A percentile compares a stretch with the other conserved stretches of the same genome.
Conservation (phyloP, 2,329 filamentous ascomycete genomes). For the Penicillium sp. region DNA sequence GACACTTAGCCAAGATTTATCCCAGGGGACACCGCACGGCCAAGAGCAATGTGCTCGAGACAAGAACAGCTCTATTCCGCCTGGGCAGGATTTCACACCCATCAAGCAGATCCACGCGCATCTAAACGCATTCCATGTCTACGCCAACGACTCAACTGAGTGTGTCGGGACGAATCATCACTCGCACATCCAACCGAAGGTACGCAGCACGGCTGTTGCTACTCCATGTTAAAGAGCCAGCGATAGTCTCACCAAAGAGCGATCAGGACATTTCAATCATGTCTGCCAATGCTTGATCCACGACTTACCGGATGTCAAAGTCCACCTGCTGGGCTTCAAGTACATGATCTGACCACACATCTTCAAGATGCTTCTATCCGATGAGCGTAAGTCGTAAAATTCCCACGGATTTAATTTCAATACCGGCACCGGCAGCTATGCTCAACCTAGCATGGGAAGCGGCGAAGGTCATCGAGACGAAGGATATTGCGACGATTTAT, state of each 20-base stretch:
- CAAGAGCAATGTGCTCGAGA: constrained; percentile 32
- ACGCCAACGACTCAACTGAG: constrained; percentile 68
- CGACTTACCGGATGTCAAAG: constrained; percentile 65
- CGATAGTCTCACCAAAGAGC: constrained; percentile 66
- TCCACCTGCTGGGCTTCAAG: constrained; percentile 78
- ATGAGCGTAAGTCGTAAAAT: constrained; percentile 77
- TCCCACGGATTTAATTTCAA: constrained; percentile 56
- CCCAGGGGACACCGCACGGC: not conserved
- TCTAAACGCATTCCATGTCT: constrained; percentile 82
- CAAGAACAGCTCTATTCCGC: constrained; percentile 38
- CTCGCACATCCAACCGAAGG: constrained; percentile 69
- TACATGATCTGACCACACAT: constrained; percentile 77
- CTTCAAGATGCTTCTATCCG: constrained; percentile 62
- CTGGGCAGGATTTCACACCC: constrained; percentile 65
- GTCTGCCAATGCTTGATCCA: constrained; percentile 84
- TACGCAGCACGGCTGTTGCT: constrained; percentile 18
- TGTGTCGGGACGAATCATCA: constrained; percentile 81
- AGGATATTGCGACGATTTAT: constrained; percentile 59
- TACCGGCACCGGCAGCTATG: constrained; percentile 34
- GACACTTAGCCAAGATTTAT: not conserved
- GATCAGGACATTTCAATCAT: constrained; percentile 36
- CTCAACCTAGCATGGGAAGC: constrained; percentile 67
- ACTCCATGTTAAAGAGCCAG: not conserved
- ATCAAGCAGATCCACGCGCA: constrained; percentile 76
- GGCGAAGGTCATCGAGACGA: constrained; percentile 78